phyloP scores from a whole-genome alignment of 805 yeast species.

The Wickerhamiella siamensis region DNA sequence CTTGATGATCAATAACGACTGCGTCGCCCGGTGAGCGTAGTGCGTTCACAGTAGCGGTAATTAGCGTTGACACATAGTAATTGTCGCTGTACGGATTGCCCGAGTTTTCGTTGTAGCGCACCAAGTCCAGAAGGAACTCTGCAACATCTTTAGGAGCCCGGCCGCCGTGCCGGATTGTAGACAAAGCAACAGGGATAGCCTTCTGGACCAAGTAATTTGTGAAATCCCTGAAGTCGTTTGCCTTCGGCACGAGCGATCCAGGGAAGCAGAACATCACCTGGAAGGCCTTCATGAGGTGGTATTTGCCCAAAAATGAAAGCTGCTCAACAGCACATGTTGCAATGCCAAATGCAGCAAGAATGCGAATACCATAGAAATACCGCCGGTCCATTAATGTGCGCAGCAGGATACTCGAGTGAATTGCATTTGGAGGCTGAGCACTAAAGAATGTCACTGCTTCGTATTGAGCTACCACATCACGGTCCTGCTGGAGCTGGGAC shows the following conservation, averaged over 20 bases:
- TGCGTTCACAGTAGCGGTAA: constrained; percentile 37
- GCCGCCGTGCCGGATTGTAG: constrained; percentile 48
- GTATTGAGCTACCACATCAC: constrained; percentile 90
- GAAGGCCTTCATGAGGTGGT: constrained; percentile 57
- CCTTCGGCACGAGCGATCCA: constrained; percentile 48
- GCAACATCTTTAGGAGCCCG: constrained; percentile 46
- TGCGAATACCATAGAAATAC: constrained; percentile 78
- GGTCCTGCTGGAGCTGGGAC: constrained; percentile 83
- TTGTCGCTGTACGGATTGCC: constrained; percentile 65
- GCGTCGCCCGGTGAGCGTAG: constrained; percentile 15
- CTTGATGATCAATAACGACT: constrained; percentile 7
- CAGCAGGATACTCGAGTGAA: constrained; percentile 63
- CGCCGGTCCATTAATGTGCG: constrained; percentile 73
- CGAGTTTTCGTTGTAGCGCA: constrained; percentile 75
- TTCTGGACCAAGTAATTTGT: constrained; percentile 55
- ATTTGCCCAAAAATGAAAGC: constrained; percentile 54
- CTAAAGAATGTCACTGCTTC: constrained; percentile 70
- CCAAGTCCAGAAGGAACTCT: constrained; percentile 48
- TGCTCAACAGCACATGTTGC: constrained; percentile 50
- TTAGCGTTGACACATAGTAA: constrained; percentile 44
- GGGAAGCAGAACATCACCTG: constrained; percentile 55
- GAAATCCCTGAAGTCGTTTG: constrained; percentile 68
- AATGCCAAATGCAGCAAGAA: constrained; percentile 72
- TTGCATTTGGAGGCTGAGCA: constrained; percentile 44
- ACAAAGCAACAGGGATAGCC: constrained; percentile 48